Conservation (phyloP, 2,329 filamentous ascomycete species). For the Daldinia eschscholtzii region DNA sequence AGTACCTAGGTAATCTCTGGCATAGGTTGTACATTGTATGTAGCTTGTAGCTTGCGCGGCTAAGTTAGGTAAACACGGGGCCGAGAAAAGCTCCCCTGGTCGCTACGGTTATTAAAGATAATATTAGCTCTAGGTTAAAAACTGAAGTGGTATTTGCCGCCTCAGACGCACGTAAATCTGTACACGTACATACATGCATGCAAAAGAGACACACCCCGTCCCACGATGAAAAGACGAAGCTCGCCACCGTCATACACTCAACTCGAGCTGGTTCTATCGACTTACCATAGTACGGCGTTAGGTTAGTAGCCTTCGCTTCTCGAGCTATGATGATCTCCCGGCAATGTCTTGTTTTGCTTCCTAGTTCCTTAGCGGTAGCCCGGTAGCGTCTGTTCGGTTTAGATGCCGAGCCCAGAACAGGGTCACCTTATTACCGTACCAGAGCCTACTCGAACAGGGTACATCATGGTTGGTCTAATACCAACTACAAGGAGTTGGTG, state of each 20-base stretch:
- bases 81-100: neutral
- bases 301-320: neutral
- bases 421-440: slow-evolving; percentile 40
- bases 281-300: too few relatives aligned
- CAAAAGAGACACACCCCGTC: neutral
- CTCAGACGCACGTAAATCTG: neutral
- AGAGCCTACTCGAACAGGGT: slow-evolving; percentile 32
- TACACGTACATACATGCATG: slow-evolving; percentile 7
- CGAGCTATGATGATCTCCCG: slow-evolving; percentile 12
- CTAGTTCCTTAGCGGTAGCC: slow-evolving; percentile 14
- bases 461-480: slow-evolving; percentile 39
- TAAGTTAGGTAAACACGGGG: slow-evolving; percentile 3
- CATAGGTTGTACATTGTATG: neutral
- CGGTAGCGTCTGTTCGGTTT: slow-evolving; percentile 27
- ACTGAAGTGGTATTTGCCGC: neutral
- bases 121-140: neutral
- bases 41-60: slow-evolving; percentile 1
- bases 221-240: neutral
- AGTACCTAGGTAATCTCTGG: too few relatives aligned
- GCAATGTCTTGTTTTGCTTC: slow-evolving; percentile 22
- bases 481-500: slow-evolving; percentile 30
- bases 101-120: slow-evolving; percentile 3
- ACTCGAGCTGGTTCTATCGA: too few relatives aligned
- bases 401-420: slow-evolving; percentile 34
- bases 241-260: neutral